A percentile compares a stretch with the other conserved stretches of the same genome.
These are phyloP conservation scores for Cercospora sojina DNA, from an alignment of 2,329 filamentous ascomycete genomes.

Conservation along the genomic window DNA sequence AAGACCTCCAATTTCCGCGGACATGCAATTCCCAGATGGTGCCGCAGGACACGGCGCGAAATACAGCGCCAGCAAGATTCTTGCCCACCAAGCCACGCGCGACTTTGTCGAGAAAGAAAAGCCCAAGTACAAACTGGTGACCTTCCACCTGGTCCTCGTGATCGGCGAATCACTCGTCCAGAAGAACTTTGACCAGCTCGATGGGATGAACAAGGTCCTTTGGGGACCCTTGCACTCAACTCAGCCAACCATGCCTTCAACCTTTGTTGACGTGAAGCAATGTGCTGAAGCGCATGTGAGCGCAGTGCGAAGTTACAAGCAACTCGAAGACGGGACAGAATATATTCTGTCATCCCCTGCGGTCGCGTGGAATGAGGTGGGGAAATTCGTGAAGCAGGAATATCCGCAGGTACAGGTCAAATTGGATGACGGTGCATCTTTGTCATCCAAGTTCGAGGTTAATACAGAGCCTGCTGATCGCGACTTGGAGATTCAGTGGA, in stretches of 20 bases:
- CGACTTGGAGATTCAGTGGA: conserved; percentile 25
- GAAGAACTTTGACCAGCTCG: conserved; percentile 20
- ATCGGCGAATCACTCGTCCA: conserved; percentile 31
- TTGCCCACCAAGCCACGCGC: conserved; percentile 34
- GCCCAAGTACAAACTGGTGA: conserved; percentile 30
- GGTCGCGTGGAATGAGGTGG: conserved; percentile 25
- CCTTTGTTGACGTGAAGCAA: conserved; percentile 32
- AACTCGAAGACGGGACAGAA: conserved; percentile 17
- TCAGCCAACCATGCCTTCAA: conserved; percentile 21
- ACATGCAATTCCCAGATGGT: conserved; percentile 7
- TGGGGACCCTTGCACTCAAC: conserved; percentile 9
- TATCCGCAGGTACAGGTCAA: conserved; percentile 24
- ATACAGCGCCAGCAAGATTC: conserved; percentile 26
- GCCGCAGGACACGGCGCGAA: conserved; percentile 28
- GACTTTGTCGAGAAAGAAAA: conserved; percentile 27
- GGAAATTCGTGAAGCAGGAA: conserved; percentile 21
- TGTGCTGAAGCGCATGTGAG: conserved; percentile 33
- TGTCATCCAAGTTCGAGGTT: conserved; percentile 10
- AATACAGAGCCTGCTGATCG: conserved; percentile 23
- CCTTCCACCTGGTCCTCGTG: conserved; percentile 33
- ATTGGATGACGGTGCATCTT: conserved; percentile 9
- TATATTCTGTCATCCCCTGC: conserved; percentile 17
- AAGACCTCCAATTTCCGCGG: not conserved
- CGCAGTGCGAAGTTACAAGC: conserved; percentile 19
- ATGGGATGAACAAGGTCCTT: conserved; percentile 30